Evolutionary conservation across 192 early-diverging fungal genomes (phyloP).

Genomic region (Funneliformis mosseae): DNA sequence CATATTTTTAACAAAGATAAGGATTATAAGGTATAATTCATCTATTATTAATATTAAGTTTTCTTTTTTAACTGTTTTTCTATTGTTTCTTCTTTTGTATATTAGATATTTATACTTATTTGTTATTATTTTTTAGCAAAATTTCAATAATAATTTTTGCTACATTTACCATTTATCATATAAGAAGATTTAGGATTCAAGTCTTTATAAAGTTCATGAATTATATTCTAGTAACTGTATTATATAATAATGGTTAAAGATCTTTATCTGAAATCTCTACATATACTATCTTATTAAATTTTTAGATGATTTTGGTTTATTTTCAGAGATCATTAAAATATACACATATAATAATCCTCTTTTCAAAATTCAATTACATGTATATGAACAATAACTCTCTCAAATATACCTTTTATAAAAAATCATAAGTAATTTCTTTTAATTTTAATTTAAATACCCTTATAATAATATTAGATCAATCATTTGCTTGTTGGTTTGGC

Average conservation of each 20-base stretch:
- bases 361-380: slow-evolving; percentile 46
- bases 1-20: not conserved
- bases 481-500: slow-evolving; percentile 1
- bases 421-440: slow-evolving; percentile 27
- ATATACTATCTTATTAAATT: slow-evolving; percentile 35
- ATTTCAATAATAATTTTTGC: no score
- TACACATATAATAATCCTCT: slow-evolving; percentile 44
- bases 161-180: no score
- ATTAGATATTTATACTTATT: not conserved
- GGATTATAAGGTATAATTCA: not conserved
- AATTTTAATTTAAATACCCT: slow-evolving; percentile 36
- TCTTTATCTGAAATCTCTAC: slow-evolving; percentile 39
- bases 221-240: no score
- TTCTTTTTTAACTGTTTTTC: not conserved
- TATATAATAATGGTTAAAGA: no score
- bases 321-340: slow-evolving; percentile 35
- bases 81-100: not conserved
- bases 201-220: no score
- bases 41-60: not conserved
- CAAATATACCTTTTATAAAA: slow-evolving; percentile 16
- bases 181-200: no score
- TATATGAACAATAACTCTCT: slow-evolving; percentile 36
- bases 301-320: slow-evolving; percentile 28
- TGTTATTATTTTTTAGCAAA: no score
- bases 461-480: slow-evolving; percentile 31